phyloP scores from a whole-genome alignment of 2,329 filamentous ascomycete genomes.

The Pestalotiopsis sp. region DNA sequence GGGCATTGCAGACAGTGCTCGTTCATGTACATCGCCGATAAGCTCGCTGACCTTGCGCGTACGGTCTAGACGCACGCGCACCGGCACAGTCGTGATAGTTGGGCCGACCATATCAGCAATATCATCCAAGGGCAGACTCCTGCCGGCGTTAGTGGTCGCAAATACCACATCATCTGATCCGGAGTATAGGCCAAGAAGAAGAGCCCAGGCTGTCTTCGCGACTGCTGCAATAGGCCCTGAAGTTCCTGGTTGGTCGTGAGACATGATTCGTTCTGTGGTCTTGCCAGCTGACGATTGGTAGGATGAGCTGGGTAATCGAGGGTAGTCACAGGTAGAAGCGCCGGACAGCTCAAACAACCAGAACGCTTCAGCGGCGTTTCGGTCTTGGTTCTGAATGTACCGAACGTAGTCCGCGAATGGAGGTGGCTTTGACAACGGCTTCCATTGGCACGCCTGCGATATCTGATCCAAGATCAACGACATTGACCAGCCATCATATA shows the following conservation, averaged over 20 bases:
- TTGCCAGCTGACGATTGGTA: conserved; percentile 2
- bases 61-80: background rate
- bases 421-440: background rate
- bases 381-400: conserved; percentile 3
- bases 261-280: conserved; percentile 5
- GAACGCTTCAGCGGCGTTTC: background rate
- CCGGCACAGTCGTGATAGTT: conserved; percentile 10
- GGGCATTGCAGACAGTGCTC: background rate
- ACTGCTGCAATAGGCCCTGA: background rate
- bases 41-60: background rate
- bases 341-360: conserved; percentile 2
- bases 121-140: conserved; percentile 6
- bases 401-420: background rate
- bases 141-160: conserved; percentile 9
- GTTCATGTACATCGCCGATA: background rate
- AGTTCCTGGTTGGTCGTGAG: background rate
- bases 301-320: background rate
- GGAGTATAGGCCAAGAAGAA: conserved; percentile 4
- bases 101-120: conserved; percentile 11
- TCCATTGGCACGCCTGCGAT: conserved; percentile 5
- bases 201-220: conserved; percentile 4
- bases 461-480: conserved; percentile 7
- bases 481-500: conserved; percentile 83
- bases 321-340: conserved; percentile 2
- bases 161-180: conserved; percentile 10